Percentiles rank a stretch among this genome's conserved stretches.
Evolutionary conservation across 148 eudicot species (phyloP).

Genomic region (Spergularia bocconei): DNA sequence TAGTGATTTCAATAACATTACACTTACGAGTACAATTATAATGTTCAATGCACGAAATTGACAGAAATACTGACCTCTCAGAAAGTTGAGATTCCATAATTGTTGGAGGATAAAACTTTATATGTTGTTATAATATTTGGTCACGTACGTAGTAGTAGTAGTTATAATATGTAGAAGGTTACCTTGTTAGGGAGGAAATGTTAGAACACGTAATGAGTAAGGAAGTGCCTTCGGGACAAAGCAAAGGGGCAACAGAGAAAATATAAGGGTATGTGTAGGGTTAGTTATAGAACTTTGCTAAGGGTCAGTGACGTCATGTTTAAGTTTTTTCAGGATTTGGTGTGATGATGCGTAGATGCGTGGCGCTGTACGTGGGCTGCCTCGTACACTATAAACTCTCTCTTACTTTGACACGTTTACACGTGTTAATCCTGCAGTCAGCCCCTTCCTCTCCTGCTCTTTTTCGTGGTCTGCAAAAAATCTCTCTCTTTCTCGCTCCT

Average conservation of each 20-base stretch:
- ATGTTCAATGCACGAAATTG: too few species aligned
- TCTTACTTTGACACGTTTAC: conserved; percentile 17
- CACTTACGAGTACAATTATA: too few species aligned
- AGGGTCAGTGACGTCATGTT: neutral
- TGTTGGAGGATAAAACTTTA: neutral
- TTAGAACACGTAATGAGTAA: neutral
- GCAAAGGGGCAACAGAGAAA: conserved; percentile 10
- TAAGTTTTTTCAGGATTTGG: neutral
- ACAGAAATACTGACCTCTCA: conserved; percentile 16
- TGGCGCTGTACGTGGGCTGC: conserved; percentile 17
- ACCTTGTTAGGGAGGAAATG: conserved; percentile 1
- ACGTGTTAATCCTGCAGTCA: neutral
- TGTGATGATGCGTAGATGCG: conserved; percentile 2
- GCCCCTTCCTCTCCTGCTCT: too few species aligned
- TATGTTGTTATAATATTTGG: neutral
- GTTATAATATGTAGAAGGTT: neutral
- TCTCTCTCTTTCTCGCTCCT: too few species aligned
- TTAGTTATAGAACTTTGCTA: neutral
- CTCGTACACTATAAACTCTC: conserved; percentile 14
- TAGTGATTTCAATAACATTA: too few species aligned
- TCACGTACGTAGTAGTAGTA: neutral
- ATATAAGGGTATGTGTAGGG: neutral
- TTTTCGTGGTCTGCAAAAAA: neutral
- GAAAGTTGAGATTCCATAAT: conserved; percentile 26
- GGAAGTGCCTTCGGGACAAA: neutral